Percentiles rank a stretch among this genome's conserved stretches.
Evolutionary conservation across 1,284 basidiomycete species (phyloP).

Genomic region (Ganoderma resinaceum): DNA sequence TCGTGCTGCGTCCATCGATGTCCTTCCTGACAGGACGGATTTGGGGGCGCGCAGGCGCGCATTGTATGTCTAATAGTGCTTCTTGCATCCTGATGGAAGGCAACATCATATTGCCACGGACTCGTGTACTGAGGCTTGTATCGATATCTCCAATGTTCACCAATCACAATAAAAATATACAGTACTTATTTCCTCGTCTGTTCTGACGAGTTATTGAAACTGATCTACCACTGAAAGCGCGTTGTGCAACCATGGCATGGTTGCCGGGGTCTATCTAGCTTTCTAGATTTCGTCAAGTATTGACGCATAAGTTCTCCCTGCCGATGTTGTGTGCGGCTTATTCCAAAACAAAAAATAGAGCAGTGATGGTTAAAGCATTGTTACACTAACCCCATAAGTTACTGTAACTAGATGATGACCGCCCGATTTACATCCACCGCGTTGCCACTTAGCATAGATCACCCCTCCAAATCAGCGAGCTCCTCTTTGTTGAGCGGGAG

Average conservation of each 20-base stretch:
- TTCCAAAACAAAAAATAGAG: background rate
- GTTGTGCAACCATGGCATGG: too few relatives aligned
- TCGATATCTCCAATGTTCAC: background rate
- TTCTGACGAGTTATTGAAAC: background rate
- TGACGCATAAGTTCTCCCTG: too few relatives aligned
- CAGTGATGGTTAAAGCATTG: background rate
- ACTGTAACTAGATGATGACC: background rate
- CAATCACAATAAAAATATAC: background rate
- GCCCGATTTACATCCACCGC: background rate
- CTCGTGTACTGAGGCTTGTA: background rate
- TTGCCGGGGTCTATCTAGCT: too few relatives aligned
- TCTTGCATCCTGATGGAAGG: background rate
- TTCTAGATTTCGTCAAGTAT: background rate
- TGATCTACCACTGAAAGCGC: background rate
- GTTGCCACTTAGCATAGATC: constrained; percentile 21
- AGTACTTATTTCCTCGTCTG: background rate
- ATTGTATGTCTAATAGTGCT: background rate
- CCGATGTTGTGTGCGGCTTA: background rate
- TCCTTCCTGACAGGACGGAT: background rate
- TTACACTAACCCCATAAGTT: background rate
- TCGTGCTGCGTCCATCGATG: background rate
- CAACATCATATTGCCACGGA: background rate
- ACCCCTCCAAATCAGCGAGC: constrained; percentile 78
- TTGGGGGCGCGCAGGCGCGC: background rate
- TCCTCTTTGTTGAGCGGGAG: constrained; percentile 55